Conservation (phyloP, 2,329 filamentous ascomycete species). For the Fusarium piperis region DNA sequence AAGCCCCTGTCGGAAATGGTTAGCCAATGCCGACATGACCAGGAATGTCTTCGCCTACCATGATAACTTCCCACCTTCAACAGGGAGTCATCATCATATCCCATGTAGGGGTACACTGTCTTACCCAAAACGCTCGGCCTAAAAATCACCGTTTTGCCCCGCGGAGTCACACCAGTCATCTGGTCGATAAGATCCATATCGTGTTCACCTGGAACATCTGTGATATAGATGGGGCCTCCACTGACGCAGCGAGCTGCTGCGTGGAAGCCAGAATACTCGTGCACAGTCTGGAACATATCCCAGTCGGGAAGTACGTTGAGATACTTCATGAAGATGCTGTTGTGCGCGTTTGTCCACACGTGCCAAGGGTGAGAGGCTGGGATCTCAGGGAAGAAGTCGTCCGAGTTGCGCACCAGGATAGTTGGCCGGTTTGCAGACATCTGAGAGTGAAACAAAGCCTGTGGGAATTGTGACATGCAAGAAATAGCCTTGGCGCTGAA, state of each 20-base stretch:
- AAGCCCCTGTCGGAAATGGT: conserved; percentile 49
- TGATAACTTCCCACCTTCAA: conserved; percentile 85
- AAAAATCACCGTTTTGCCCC: conserved; percentile 81
- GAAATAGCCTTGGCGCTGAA: conserved; percentile 84
- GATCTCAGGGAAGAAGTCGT: conserved; percentile 89
- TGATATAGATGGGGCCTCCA: conserved; percentile 94
- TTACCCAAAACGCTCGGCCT: conserved; percentile 80
- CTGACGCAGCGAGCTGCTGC: conserved; percentile 89
- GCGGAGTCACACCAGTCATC: conserved; percentile 79
- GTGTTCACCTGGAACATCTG: conserved; percentile 86
- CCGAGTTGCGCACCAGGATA: conserved; percentile 84
- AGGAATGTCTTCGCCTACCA: conserved; percentile 55
- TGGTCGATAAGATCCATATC: conserved; percentile 78
- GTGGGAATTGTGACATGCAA: conserved; percentile 93
- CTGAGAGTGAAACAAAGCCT: conserved; percentile 86
- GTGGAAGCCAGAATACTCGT: conserved; percentile 81
- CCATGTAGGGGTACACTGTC: conserved; percentile 76
- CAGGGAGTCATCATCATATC: conserved; percentile 77
- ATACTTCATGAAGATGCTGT: conserved; percentile 81
- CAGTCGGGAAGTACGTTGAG: conserved; percentile 88
- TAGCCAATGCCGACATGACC: background rate
- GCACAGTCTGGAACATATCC: conserved; percentile 75
- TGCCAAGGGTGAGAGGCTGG: conserved; percentile 91
- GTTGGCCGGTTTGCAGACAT: conserved; percentile 78
- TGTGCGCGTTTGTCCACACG: conserved; percentile 93